phyloP scores from a whole-genome alignment of 805 yeast genomes.

The Cyberlindnera mrakii region DNA sequence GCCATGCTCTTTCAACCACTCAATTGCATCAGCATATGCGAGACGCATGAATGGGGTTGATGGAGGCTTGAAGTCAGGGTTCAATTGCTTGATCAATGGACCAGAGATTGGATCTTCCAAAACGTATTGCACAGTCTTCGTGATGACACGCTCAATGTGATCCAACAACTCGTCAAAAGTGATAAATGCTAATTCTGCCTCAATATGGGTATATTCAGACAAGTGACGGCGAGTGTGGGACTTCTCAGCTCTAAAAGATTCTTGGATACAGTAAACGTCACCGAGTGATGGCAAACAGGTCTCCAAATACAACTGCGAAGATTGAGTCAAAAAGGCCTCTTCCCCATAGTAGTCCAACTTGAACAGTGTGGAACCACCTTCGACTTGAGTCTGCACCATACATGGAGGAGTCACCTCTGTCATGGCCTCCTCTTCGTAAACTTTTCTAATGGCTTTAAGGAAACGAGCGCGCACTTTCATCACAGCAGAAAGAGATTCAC shows the following conservation, averaged over 20 bases:
- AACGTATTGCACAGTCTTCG: conserved; percentile 64
- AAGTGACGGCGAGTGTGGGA: conserved; percentile 98
- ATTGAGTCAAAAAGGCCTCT: conserved; percentile 93
- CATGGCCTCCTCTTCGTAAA: conserved; percentile 66
- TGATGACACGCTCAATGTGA: conserved; percentile 79
- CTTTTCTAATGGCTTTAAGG: conserved; percentile 67
- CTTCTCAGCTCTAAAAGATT: conserved; percentile 98
- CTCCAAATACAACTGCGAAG: conserved; percentile 94
- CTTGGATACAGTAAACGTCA: conserved; percentile 96
- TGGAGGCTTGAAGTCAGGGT: conserved; percentile 88
- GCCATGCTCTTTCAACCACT: conserved; percentile 94
- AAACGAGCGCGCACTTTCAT: conserved; percentile 91
- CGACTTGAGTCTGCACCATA: conserved; percentile 99
- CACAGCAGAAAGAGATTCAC: conserved; percentile 87
- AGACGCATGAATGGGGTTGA: conserved; percentile 82
- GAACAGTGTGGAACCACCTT: conserved; percentile 97
- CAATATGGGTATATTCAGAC: conserved; percentile 95
- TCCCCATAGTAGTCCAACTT: conserved; percentile 92
- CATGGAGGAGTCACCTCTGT: conserved; percentile 98
- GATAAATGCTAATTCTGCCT: conserved; percentile 87
- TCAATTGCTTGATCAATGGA: conserved; percentile 80
- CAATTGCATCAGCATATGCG: conserved; percentile 85
- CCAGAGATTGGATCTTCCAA: conserved; percentile 90
- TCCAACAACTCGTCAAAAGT: conserved; percentile 77
- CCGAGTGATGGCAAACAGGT: conserved; percentile 95